Evolutionary conservation across 2,329 filamentous ascomycete genomes (phyloP), one percentile per base, ranked within the genome.

Genomic region (Hansfordia pulvinata): DNA sequence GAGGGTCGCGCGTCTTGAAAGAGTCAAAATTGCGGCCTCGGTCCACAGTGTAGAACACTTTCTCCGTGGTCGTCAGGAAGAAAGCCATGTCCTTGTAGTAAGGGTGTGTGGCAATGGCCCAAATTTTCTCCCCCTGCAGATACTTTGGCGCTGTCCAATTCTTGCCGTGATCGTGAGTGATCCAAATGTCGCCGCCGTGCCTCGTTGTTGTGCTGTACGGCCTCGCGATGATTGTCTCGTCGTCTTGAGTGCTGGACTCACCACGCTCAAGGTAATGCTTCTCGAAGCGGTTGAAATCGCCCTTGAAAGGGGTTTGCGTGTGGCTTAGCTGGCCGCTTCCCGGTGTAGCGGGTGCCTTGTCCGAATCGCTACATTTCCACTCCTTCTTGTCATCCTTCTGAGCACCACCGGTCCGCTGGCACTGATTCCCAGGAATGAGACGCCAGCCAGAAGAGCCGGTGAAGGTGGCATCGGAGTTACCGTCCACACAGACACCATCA

Each of bases 381-480:
- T 93, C 76, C 10, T 84, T 66, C n/a, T 63, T 56, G 28, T 76
- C 66, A 40, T 85, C 81, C 42, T 82, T 76, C 37, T 81, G 68
- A 25, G 61, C 53, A 20, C 72, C 77, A 10, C 51, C 49, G 10
- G 58, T 64, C 24, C 69, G 59, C 38, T 72, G 68, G 52, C 82
- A 88, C 14, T 67, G 68, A 47, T 88, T 78, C 15, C 81, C 82
- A 1, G 90, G 88, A 33, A 98, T 96, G 39, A 88, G 65, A 32
- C 88, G 76, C 70, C 84, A 98, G 15, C 90, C 90, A 17, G 86
- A 93, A 3, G 79, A 80, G 9, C 84, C 90, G 52, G 67, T 75
- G 54, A 85, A 98, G 2, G 62, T 84, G 31, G 78, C 77, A 7
- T 76, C 69, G 3, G 68, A 60, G 21, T 73, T 66, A 19, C 58